phyloP scores from a whole-genome alignment of 805 yeast species.

The Kuraishia molischiana region DNA sequence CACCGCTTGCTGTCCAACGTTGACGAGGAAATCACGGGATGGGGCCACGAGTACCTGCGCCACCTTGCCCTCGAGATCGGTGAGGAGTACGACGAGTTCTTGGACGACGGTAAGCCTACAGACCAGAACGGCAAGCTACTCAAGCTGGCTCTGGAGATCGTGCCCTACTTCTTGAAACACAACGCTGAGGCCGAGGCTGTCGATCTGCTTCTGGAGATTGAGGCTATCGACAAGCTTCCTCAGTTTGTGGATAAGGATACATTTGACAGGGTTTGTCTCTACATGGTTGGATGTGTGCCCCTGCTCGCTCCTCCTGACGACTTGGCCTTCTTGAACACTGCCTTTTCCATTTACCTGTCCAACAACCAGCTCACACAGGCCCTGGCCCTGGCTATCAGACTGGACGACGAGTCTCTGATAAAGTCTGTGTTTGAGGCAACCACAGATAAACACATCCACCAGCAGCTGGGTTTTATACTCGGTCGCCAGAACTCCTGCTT shows the following conservation, averaged over 20 bases:
- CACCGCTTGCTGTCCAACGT: constrained; percentile 50
- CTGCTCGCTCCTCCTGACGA: constrained; percentile 94
- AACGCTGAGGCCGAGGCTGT: constrained; percentile 99
- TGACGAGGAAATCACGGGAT: constrained; percentile 54
- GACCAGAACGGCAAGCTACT: constrained; percentile 28
- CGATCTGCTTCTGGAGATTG: constrained; percentile 84
- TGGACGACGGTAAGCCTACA: constrained; percentile 12
- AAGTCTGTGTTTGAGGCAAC: constrained; percentile 77
- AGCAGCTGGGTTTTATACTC: constrained; percentile 84
- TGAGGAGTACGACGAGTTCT: constrained; percentile 56
- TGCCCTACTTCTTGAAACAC: constrained; percentile 84
- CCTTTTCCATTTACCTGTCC: constrained; percentile 72
- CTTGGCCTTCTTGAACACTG: constrained; percentile 74
- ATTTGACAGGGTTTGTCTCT: constrained; percentile 81
- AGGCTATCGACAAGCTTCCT: constrained; percentile 73
- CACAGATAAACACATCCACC: constrained; percentile 60
- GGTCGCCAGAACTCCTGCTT: constrained; percentile 82
- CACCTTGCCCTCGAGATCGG: constrained; percentile 95
- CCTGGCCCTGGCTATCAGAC: constrained; percentile 75
- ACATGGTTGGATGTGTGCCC: constrained; percentile 95
- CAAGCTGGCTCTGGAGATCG: constrained; percentile 63
- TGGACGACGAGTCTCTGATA: constrained; percentile 74
- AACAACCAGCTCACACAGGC: constrained; percentile 85
- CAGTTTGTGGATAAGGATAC: constrained; percentile 79
- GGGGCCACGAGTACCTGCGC: constrained; percentile 99